Evolutionary conservation across 176 grass and related monocot genomes (phyloP), one percentile per base, ranked within the genome.

Genomic region (Oryza brachyantha): DNA sequence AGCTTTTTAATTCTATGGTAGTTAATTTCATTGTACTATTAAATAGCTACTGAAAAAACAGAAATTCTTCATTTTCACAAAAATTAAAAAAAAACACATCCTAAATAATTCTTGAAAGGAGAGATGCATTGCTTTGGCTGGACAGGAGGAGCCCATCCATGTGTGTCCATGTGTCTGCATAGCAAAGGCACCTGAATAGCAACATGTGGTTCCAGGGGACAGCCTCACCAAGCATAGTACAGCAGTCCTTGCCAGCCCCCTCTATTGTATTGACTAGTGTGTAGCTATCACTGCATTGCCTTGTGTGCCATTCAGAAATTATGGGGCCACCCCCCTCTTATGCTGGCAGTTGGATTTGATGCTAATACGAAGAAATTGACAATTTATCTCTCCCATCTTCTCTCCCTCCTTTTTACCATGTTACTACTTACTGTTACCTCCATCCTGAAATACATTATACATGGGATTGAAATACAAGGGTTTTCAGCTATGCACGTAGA

Each of bases 141-240:
- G 76, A 68, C 76, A 88, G 64, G 76, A 84, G 76, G 86, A 79
- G 76, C 81, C 81, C 81, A 88, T 84, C 86, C 86, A 88, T 88
- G 81, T 84, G 73, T 84, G 50, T 17, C 39, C 82, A 78, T 78
- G 86, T 79, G 75, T 84, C 81, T 42, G 75, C 75, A 39, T 69
- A 70, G 68, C 69, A 78, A 72, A 61, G 69, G 75, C 67, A 88
- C 86, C 79, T 83, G 74, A 78, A 73, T 70, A 73, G 73, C n/a
- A 37, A 60, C 74, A 73, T 74, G 75, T 84, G 75, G 50, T 79
- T 79, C 59, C 48, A 40, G 32, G 72, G 48, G 39, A 48, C 63
- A 86, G 71, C 50, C 46, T 60, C 81, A 68, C 37, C 32, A 66
- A 54, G 83, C 10, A 50, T 4, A 27, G 78, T 31, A 52, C 77